phyloP scores from a whole-genome alignment of 176 grass and related monocot genomes.

The Bothriochloa decipiens region DNA sequence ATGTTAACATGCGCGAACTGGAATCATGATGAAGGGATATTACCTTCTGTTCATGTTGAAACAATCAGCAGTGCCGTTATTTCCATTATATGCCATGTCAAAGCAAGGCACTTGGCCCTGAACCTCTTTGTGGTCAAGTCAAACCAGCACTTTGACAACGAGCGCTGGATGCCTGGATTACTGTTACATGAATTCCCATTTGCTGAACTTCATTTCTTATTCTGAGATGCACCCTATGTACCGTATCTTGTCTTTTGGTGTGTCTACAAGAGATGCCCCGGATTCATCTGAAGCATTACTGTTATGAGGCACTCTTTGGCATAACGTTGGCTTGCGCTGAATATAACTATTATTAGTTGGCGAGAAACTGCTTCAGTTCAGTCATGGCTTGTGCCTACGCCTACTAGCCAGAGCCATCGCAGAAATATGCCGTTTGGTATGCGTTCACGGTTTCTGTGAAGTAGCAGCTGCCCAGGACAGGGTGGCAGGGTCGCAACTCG shows the following conservation, averaged over 20 bases:
- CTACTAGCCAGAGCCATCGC: neutral
- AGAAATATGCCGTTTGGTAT: neutral
- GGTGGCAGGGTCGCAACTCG: too few relatives aligned
- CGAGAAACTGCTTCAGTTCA: neutral
- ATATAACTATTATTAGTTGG: neutral
- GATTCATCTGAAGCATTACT: neutral
- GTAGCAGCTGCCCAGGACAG: neutral
- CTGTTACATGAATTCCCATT: neutral
- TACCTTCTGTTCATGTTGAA: conserved; percentile 29
- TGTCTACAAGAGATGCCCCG: neutral
- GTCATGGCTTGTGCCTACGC: neutral
- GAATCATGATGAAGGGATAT: conserved; percentile 30
- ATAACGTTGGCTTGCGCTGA: neutral
- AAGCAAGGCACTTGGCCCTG: conserved; percentile 30
- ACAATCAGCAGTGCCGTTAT: conserved; percentile 20
- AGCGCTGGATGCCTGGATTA: conserved; percentile 16
- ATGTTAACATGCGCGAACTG: conserved; percentile 33
- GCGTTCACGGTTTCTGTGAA: neutral
- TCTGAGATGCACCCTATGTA: neutral
- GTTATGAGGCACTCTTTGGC: neutral
- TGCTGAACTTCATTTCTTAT: neutral
- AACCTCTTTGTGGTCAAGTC: conserved; percentile 21
- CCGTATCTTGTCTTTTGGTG: neutral
- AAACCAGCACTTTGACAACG: conserved; percentile 33
- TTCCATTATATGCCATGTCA: conserved; percentile 39